Evolutionary conservation across 2,329 filamentous ascomycete genomes (phyloP), one percentile per base, ranked within the genome.

Genomic region (Ascomycota sp.): DNA sequence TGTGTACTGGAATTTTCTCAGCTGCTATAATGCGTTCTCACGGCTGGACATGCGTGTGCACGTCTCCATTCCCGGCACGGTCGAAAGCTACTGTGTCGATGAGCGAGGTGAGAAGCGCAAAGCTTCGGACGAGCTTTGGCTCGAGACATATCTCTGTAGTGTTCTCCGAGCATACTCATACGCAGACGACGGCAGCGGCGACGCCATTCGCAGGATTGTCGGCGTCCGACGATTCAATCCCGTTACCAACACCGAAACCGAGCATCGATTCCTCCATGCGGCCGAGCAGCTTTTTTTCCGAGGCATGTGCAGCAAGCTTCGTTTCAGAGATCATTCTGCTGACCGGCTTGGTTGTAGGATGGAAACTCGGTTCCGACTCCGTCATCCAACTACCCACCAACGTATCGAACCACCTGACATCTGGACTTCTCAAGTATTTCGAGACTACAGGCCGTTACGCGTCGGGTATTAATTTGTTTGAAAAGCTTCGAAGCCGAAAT

Each of bases 11-110:
- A n/a, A n/a, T n/a, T n/a, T n/a, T n/a, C n/a, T n/a, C 34, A 66
- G 62, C 57, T 98, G 89, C 56, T 98, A 98, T 65, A 98, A 98
- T 80, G 89, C 89, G 39, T 94, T 98, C 53, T 95, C 89, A 5
- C 72, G 91, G 38, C 66, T 95, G 31, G 89, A 98, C 47, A 98
- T 98, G 89, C 82, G 89, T 36, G 86, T 98, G 9, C 85, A 95
- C 47, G 86, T 98, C 35, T 86, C 85, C 39, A 95, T 98, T 38
- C 89, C 89, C 12, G 89, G 89, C 35, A 89, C 80, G 8, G 82
- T 98, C 30, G 86, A 98, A 52, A 91, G 82, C 54, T 95, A 94
- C 51, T 95, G 86, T 51, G 79, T 98, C 33, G 86, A 98, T 51
- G 89, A 98, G 56, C 74, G 85, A 44, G 89, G 89, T 39, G 86